Conservation (phyloP, 1,284 basidiomycete species). For the Porogramme epimiltina region DNA sequence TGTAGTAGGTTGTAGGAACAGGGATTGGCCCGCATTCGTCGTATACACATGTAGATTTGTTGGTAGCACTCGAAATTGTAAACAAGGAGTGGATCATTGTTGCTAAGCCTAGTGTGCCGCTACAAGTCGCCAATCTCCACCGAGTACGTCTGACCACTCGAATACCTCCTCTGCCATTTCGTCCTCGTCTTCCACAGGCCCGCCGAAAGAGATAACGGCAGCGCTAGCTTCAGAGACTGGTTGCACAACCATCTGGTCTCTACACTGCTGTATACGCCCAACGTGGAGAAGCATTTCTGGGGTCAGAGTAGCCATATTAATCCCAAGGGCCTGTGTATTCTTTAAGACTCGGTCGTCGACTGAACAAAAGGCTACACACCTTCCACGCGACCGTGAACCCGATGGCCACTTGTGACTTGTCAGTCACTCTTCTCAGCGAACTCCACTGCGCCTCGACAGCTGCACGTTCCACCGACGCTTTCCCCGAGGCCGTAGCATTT, state of each 20-base stretch:
- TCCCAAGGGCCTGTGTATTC: constrained; percentile 44
- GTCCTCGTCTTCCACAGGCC: constrained; percentile 19
- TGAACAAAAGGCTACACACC: constrained; percentile 34
- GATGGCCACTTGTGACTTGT: constrained; percentile 33
- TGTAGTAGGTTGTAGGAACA: too few relatives aligned
- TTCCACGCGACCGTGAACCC: constrained; percentile 54
- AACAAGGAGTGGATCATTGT: too few relatives aligned
- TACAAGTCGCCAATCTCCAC: constrained; percentile 31
- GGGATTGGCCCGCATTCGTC: too few relatives aligned
- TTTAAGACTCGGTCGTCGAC: background rate
- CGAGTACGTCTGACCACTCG: constrained; percentile 28
- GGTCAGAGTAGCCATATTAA: constrained; percentile 53
- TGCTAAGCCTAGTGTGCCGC: background rate
- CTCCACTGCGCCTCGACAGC: constrained; percentile 46
- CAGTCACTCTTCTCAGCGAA: constrained; percentile 32
- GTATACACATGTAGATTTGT: too few relatives aligned
- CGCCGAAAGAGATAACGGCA: constrained; percentile 27
- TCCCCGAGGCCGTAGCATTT: background rate
- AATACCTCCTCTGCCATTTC: constrained; percentile 25
- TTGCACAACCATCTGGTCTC: constrained; percentile 30
- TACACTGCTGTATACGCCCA: constrained; percentile 37
- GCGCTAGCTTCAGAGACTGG: constrained; percentile 21
- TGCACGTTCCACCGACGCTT: constrained; percentile 37
- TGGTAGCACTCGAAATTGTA: too few relatives aligned
- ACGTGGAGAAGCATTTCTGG: constrained; percentile 52